A percentile compares a stretch with the other conserved stretches of the same genome.
These are phyloP conservation scores for Hypoxylon intermedium DNA, from an alignment of 495 filamentous ascomycete species.

Conservation along the genomic window DNA sequence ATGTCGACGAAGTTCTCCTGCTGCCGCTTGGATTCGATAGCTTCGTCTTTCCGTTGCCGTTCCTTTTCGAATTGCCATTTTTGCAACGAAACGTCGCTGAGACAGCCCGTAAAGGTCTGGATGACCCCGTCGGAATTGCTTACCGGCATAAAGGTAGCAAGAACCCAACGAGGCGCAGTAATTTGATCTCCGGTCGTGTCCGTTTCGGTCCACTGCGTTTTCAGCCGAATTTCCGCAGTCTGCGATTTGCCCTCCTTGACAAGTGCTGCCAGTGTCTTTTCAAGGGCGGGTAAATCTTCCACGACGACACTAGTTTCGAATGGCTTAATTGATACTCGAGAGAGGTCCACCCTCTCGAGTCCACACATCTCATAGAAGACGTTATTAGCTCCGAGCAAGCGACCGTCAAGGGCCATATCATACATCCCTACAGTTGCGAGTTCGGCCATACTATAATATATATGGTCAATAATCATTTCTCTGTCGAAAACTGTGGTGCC, in stretches of 20 bases:
- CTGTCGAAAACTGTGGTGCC: no score
- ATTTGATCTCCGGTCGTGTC: slow-evolving; percentile 66
- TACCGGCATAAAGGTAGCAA: slow-evolving; percentile 74
- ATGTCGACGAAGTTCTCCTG: slow-evolving; percentile 90
- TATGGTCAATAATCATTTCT: no score
- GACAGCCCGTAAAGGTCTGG: slow-evolving; percentile 73
- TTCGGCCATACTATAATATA: slow-evolving; percentile 47
- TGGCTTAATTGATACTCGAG: slow-evolving; percentile 41
- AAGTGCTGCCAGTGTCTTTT: slow-evolving; percentile 60
- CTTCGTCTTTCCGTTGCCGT: slow-evolving; percentile 65
- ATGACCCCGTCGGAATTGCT: slow-evolving; percentile 61
- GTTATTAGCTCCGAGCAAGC: slow-evolving; percentile 51
- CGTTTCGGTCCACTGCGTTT: slow-evolving; percentile 63
- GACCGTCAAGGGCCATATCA: slow-evolving; percentile 53
- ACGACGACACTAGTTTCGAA: slow-evolving; percentile 58
- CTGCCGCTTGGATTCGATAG: slow-evolving; percentile 69
- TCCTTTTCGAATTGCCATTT: slow-evolving; percentile 70
- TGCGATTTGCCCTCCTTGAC: slow-evolving; percentile 62
- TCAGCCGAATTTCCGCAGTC: slow-evolving; percentile 72
- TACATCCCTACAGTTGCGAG: slow-evolving; percentile 57
- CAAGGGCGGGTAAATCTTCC: slow-evolving; percentile 62
- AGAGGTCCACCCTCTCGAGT: slow-evolving; percentile 61
- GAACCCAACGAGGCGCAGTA: slow-evolving; percentile 59
- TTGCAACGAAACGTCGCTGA: slow-evolving; percentile 63
- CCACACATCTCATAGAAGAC: slow-evolving; percentile 62